Evolutionary conservation across 805 yeast species (phyloP).

Genomic region (Kodamaea kaohsiungensis): DNA sequence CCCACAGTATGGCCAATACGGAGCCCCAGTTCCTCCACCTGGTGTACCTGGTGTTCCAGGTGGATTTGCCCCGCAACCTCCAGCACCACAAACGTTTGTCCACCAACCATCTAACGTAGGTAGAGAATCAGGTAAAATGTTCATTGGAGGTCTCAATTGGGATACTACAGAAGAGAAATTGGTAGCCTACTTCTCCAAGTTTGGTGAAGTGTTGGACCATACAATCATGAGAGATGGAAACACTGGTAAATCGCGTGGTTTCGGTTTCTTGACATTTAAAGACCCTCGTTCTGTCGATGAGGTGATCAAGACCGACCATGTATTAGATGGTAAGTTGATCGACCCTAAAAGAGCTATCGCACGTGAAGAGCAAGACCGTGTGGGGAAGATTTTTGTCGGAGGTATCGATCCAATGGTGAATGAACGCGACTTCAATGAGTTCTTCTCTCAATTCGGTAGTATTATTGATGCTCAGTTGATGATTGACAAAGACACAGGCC

Average conservation of each 20-base stretch:
- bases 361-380: conserved; percentile 93
- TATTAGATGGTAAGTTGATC: conserved; percentile 91
- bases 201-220: conserved; percentile 84
- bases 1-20: conserved; percentile 8
- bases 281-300: conserved; percentile 81
- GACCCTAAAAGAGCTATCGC: conserved; percentile 98
- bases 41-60: neutral
- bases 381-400: conserved; percentile 96
- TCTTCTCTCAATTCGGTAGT: conserved; percentile 84
- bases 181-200: conserved; percentile 78
- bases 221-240: conserved; percentile 89
- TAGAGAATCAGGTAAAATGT: conserved; percentile 83
- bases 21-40: conserved; percentile 13
- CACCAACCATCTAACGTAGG: conserved; percentile 33
- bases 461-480: conserved; percentile 95
- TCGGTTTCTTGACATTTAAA: conserved; percentile 88
- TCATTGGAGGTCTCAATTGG: conserved; percentile 97
- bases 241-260: conserved; percentile 91
- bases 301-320: conserved; percentile 83
- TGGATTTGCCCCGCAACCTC: conserved; percentile 5
- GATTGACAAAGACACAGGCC: conserved; percentile 96
- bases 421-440: conserved; percentile 83
- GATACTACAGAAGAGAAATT: conserved; percentile 91
- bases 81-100: conserved; percentile 17
- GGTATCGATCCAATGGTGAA: conserved; percentile 94